phyloP scores from a whole-genome alignment of 805 yeast species.

The Hanseniaspora occidentalis region DNA sequence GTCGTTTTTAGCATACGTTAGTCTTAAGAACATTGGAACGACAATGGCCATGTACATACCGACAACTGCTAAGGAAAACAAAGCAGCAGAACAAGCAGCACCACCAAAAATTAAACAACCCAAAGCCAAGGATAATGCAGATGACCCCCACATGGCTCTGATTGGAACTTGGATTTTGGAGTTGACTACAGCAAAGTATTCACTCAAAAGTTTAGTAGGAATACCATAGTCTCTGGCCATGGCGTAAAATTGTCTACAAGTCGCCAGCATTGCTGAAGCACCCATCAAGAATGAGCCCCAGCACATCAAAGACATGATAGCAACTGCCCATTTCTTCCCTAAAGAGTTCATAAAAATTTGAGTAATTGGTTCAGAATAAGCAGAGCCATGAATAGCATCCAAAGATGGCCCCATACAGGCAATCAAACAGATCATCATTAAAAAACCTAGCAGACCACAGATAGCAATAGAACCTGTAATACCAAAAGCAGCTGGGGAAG shows the following conservation, averaged over 20 bases:
- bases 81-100: slow-evolving; percentile 50
- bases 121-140: slow-evolving; percentile 33
- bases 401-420: slow-evolving; percentile 40
- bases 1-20: slow-evolving; percentile 34
- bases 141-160: slow-evolving; percentile 46
- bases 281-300: slow-evolving; percentile 58
- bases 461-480: slow-evolving; percentile 45
- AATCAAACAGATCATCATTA: slow-evolving; percentile 37
- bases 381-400: slow-evolving; percentile 27
- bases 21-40: slow-evolving; percentile 41
- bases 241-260: slow-evolving; percentile 60
- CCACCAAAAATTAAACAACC: slow-evolving; percentile 51
- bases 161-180: slow-evolving; percentile 44
- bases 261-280: slow-evolving; percentile 42
- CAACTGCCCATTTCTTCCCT: slow-evolving; percentile 54
- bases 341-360: slow-evolving; percentile 48
- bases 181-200: slow-evolving; percentile 41
- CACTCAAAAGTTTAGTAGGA: slow-evolving; percentile 37
- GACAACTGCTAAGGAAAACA: slow-evolving; percentile 50
- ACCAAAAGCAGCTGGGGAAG: slow-evolving; percentile 46
- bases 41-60: slow-evolving; percentile 56
- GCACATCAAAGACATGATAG: slow-evolving; percentile 46
- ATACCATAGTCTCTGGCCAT: slow-evolving; percentile 71
- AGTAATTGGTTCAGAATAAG: slow-evolving; percentile 49
- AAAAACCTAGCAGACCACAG: slow-evolving; percentile 49